phyloP scores from a whole-genome alignment of 805 yeast genomes.

The Saturnispora kantuleensis region DNA sequence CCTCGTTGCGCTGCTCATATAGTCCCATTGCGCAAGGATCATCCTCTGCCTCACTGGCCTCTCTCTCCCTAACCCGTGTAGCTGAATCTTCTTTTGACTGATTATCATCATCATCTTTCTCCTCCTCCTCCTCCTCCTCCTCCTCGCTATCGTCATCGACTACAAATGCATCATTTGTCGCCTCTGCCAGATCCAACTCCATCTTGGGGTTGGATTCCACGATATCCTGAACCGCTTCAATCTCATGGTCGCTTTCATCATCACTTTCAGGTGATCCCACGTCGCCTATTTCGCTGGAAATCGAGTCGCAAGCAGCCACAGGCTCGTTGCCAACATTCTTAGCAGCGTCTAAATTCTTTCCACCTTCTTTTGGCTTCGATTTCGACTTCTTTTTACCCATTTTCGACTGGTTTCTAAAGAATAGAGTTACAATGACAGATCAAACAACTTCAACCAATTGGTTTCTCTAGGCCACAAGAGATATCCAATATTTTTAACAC shows the following conservation, averaged over 20 bases:
- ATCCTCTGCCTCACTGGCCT: background rate
- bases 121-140: conserved; percentile 1
- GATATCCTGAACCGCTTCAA: background rate
- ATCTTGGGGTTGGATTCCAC: background rate
- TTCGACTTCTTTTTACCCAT: conserved; percentile 4
- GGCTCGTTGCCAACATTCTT: background rate
- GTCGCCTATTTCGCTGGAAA: too few relatives aligned
- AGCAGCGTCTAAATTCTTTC: too few relatives aligned
- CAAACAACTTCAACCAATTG: too few relatives aligned
- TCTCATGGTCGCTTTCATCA: background rate
- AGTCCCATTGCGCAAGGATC: too few relatives aligned
- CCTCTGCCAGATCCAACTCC: background rate
- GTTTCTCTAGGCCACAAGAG: too few relatives aligned
- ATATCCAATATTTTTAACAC: too few relatives aligned
- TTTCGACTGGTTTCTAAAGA: background rate
- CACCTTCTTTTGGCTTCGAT: background rate
- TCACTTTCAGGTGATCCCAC: too few relatives aligned
- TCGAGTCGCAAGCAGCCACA: too few relatives aligned
- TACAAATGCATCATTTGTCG: background rate
- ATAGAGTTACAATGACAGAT: background rate
- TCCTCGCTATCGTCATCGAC: conserved; percentile 3
- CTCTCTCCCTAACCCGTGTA: background rate
- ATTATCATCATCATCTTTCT: background rate
- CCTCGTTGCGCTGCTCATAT: too few relatives aligned
- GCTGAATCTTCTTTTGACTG: background rate